Base-by-base conservation (phyloP, 106 monocot genomes). In the Platanthera zijinensis region DNA sequence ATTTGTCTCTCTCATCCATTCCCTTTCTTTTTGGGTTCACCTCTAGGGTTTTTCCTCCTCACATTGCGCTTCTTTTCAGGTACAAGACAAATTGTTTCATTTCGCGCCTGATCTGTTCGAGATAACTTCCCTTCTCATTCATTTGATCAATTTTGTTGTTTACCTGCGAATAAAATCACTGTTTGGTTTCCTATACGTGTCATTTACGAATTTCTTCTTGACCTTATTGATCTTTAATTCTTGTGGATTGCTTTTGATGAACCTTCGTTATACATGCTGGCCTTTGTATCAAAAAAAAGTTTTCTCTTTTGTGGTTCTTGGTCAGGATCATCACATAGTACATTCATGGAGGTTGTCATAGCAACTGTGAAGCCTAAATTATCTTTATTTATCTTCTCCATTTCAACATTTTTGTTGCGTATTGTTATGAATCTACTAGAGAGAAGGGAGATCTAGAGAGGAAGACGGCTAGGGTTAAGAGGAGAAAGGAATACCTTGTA, bases 321-420 rank as follows among this genome's bases (percentile, higher is more conserved):
- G 51, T 25, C 62, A 19, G 83, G 73, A 67, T 17, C 66, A 48
- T 53, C 82, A 76, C 54, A 70, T 86, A 53, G 48, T 57, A 79
- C 90, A 47, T 84, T 91, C 83, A 93, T 93, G 96, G 96, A 97
- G 79, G 82, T 89, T 51, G 75, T 83, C 46, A 91, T 85, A 75
- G 84, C 84, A 78, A 76, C 76, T 71, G 50, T 91, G 30, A 79
- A 48, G 76, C 76, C 80, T 76, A 86, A 39, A 39, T 39, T 39
- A 39, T 39, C 3, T 39, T 39, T 39, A 39, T 3, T 3, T 39
- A 39, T 39, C 39, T 39, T 39, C 39, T 39, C 39, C 39, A 3
- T 39, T 39, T 39, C 39, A 39, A 39, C 39, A 39, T 3, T 39
- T 39, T 39, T 39, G 39, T 39, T 39, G 39, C 1, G 39, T n/a